Evolutionary conservation across 129 eudicot species (phyloP).

Genomic region (sunflower (Helianthus annuus)): HanXRQr2.0-SUNRISE NC_035445.2:160952369-160952868

Average conservation of each 20-base stretch:
- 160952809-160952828: background rate
- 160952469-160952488: slow-evolving; percentile 1
- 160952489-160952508: background rate
- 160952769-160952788: background rate
- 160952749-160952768: slow-evolving; percentile 20
- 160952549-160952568: background rate
- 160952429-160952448: background rate
- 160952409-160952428: slow-evolving; percentile 6
- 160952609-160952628: background rate
- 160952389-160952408: background rate
- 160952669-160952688: slow-evolving; percentile 1
- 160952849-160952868: background rate
- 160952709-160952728: background rate
- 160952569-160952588: slow-evolving; percentile 12
- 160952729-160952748: background rate
- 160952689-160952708: background rate
- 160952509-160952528: background rate
- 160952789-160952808: slow-evolving; percentile 13
- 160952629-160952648: slow-evolving; percentile 14
- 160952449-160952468: slow-evolving; percentile 6
- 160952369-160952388: background rate
- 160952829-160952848: slow-evolving; percentile 11
- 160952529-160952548: background rate
- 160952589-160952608: background rate
- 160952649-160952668: slow-evolving; percentile 7